phyloP scores from a whole-genome alignment of 495 filamentous ascomycete genomes.

The Neurospora sp. region DNA sequence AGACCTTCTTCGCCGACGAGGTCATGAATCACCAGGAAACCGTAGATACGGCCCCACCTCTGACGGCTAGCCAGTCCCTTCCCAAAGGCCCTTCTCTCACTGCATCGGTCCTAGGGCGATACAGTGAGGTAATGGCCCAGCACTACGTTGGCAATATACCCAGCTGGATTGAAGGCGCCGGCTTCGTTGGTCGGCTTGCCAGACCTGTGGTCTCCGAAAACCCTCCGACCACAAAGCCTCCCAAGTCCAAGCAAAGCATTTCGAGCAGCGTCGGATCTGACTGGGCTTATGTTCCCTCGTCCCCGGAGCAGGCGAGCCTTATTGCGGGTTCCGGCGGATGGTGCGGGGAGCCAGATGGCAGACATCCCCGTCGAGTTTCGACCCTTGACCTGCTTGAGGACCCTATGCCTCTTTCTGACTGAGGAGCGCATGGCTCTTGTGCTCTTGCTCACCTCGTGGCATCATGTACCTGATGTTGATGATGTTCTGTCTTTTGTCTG shows the following conservation, averaged over 20 bases:
- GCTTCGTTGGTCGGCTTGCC: constrained; percentile 1
- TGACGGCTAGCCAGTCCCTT: neutral
- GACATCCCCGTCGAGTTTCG: neutral
- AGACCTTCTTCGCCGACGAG: neutral
- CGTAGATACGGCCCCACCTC: neutral
- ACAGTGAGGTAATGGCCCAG: neutral
- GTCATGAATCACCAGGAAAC: neutral
- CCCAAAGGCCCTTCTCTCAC: constrained; percentile 1
- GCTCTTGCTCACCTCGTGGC: neutral
- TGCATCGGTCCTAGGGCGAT: neutral
- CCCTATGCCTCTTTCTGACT: neutral
- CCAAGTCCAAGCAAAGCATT: neutral
- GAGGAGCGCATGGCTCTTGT: neutral
- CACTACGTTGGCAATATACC: neutral
- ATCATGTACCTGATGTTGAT: neutral
- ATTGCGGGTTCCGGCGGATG: neutral
- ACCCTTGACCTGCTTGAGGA: neutral
- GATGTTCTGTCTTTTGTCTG: neutral
- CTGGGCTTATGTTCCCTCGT: neutral
- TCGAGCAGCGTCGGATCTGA: neutral
- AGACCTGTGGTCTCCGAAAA: neutral
- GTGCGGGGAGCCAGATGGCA: neutral
- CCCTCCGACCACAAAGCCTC: neutral
- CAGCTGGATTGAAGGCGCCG: constrained; percentile 6
- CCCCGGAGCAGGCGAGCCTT: neutral